Base-by-base conservation (phyloP, 2,329 filamentous ascomycete genomes). In the Pochonia chlamydosporia region DNA sequence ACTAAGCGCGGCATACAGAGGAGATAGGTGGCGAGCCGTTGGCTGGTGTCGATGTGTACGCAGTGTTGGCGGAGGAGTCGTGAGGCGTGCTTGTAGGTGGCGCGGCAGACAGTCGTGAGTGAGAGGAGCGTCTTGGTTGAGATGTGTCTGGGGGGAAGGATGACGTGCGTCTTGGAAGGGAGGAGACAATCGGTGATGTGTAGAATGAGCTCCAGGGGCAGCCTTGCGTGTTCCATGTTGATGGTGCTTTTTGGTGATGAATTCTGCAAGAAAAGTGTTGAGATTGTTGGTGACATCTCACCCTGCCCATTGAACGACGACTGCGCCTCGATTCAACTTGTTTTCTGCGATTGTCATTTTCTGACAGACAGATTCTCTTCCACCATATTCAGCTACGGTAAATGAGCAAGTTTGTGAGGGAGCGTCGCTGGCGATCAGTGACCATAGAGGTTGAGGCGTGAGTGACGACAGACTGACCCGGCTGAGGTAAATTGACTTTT, bases 21-120 rank as follows among this genome's bases (percentile, higher is more conserved):
- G 11, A 71, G 52, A 24, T 71, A 49, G 4, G 57, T 44, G 5
- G 57, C 56, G 13, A 73, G 63, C 18, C 67, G 65, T 4, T 51
- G 51, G 14, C 58, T 57, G 20, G 67, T 67, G 43, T 73, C 66
- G 33, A 78, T 59, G 52, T 70, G 69, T 30, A 74, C 52, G 56
- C 73, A 76, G 52, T 69, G 64, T 48, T 68, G 58, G 40, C 67
- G 67, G n/a, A 78, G 65, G 10, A 71, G 60, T 33, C 62, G 66
- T 14, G 63, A 62, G 3, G 74, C 71, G 9, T 68, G 49, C 4
- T 55, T 52, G 50, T 71, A 65, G 3, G 70, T 73, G 14, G 66
- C 64, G 3, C 65, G 64, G 30, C 67, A 73, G 31, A 74, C 69
- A 18, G 64, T 58, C 3, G 68, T 67, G 49, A 76, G 65, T 16